phyloP scores from a whole-genome alignment of 2,329 filamentous ascomycete genomes.

The Biscogniauxia marginata region DNA sequence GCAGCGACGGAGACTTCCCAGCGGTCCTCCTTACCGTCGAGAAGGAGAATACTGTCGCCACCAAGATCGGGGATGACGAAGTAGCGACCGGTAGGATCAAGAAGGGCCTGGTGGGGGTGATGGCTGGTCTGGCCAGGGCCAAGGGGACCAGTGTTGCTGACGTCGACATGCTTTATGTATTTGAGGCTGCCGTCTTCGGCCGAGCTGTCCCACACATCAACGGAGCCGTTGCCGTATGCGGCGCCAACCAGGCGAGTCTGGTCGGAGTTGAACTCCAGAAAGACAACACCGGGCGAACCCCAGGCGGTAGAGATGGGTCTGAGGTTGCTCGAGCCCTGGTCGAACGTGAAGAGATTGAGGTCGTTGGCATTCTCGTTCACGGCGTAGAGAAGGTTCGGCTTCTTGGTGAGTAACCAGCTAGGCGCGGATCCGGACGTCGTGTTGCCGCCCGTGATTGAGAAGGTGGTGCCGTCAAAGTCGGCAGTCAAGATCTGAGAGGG shows the following conservation, averaged over 20 bases:
- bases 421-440: slow-evolving; percentile 32
- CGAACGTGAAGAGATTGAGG: slow-evolving; percentile 41
- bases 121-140: slow-evolving; percentile 26
- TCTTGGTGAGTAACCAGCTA: slow-evolving; percentile 46
- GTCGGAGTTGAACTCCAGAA: slow-evolving; percentile 46
- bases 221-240: slow-evolving; percentile 39
- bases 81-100: slow-evolving; percentile 49
- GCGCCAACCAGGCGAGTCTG: slow-evolving; percentile 45
- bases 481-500: slow-evolving; percentile 40
- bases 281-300: slow-evolving; percentile 45
- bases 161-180: slow-evolving; percentile 39
- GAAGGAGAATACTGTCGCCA: slow-evolving; percentile 45
- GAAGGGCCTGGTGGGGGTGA: slow-evolving; percentile 47
- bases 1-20: slow-evolving; percentile 38
- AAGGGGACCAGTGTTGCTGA: slow-evolving; percentile 34
- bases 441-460: slow-evolving; percentile 39
- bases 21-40: slow-evolving; percentile 42
- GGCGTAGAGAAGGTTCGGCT: slow-evolving; percentile 43
- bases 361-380: slow-evolving; percentile 46
- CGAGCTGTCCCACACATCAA: slow-evolving; percentile 47
- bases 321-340: slow-evolving; percentile 33
- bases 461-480: slow-evolving; percentile 40
- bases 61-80: slow-evolving; percentile 51
- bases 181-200: slow-evolving; percentile 33
- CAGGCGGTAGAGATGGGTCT: slow-evolving; percentile 28